Evolutionary conservation across 2,329 filamentous ascomycete genomes (phyloP).

Genomic region (Claviceps africana): DNA sequence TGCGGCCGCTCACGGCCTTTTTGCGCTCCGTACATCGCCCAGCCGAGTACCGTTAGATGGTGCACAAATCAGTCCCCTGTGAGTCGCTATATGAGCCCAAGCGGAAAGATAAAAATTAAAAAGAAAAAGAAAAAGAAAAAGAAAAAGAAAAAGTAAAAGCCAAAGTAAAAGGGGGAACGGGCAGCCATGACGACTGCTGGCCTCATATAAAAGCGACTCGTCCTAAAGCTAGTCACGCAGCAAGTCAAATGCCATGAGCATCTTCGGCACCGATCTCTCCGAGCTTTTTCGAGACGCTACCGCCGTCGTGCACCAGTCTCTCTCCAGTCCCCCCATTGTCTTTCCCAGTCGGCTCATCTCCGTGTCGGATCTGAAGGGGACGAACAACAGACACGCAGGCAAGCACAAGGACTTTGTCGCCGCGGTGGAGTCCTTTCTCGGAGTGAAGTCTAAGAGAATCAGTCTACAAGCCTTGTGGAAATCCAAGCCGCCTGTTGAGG

Average conservation of each 20-base stretch:
- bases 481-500: slow-evolving; percentile 10
- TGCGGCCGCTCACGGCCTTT: slow-evolving; percentile 15
- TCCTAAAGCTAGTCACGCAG: slow-evolving; percentile 1
- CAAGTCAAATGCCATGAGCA: slow-evolving; percentile 10
- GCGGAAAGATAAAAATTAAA: too few species aligned
- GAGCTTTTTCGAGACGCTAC: slow-evolving; percentile 12
- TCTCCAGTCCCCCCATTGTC: neutral
- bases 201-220: neutral
- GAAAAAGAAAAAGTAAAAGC: too few species aligned
- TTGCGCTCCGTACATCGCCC: slow-evolving; percentile 14
- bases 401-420: slow-evolving; percentile 12
- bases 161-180: neutral
- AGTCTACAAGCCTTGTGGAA: slow-evolving; percentile 11
- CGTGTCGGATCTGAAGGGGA: slow-evolving; percentile 12
- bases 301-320: slow-evolving; percentile 6
- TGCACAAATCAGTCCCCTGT: slow-evolving; percentile 10
- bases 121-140: neutral
- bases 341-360: slow-evolving; percentile 13
- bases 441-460: slow-evolving; percentile 9
- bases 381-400: slow-evolving; percentile 3
- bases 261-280: slow-evolving; percentile 14
- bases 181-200: too few species aligned
- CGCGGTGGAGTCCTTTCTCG: slow-evolving; percentile 12
- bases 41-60: slow-evolving; percentile 7
- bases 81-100: slow-evolving; percentile 3